Evolutionary conservation across 2,329 filamentous ascomycete species (phyloP).

Genomic region (Dactylellina cionopaga): DNA sequence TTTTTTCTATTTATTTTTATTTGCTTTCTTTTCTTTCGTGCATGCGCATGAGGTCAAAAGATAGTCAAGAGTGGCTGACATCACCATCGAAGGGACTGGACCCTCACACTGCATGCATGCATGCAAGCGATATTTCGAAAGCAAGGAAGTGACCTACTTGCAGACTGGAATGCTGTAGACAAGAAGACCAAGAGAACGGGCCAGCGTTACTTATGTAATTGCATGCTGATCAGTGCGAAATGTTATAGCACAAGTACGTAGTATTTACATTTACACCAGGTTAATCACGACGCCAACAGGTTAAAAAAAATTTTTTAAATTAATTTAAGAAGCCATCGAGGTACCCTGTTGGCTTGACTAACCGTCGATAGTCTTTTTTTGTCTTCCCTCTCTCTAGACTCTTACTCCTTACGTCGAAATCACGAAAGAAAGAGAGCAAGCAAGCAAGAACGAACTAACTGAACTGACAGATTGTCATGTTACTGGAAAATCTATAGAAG

Average conservation of each 20-base stretch:
- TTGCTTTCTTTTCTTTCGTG: too few relatives aligned
- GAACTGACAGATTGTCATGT: too few relatives aligned
- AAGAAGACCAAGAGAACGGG: constrained; percentile 11
- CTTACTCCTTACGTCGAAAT: constrained; percentile 23
- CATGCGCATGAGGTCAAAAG: too few relatives aligned
- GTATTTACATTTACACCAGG: too few relatives aligned
- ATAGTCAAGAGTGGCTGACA: constrained; percentile 44
- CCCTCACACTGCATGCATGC: constrained; percentile 7
- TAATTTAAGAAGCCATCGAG: too few relatives aligned
- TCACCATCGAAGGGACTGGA: constrained; percentile 22
- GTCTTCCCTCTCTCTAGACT: background rate
- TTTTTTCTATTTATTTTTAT: too few relatives aligned
- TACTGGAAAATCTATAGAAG: constrained; percentile 1
- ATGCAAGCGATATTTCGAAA: constrained; percentile 38
- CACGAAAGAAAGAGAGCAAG: too few relatives aligned
- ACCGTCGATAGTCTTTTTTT: too few relatives aligned
- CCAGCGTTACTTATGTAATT: constrained; percentile 40
- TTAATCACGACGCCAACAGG: too few relatives aligned
- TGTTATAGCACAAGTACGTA: constrained; percentile 3
- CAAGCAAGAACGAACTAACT: too few relatives aligned
- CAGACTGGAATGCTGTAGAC: constrained; percentile 17
- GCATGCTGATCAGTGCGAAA: constrained; percentile 17
- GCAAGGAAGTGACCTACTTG: constrained; percentile 30
- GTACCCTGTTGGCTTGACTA: too few relatives aligned
- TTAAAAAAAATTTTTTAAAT: too few relatives aligned